Evolutionary conservation across 2,329 filamentous ascomycete genomes (phyloP), one percentile per base, ranked within the genome.

Genomic region (Lasiodiplodia sp.): DNA sequence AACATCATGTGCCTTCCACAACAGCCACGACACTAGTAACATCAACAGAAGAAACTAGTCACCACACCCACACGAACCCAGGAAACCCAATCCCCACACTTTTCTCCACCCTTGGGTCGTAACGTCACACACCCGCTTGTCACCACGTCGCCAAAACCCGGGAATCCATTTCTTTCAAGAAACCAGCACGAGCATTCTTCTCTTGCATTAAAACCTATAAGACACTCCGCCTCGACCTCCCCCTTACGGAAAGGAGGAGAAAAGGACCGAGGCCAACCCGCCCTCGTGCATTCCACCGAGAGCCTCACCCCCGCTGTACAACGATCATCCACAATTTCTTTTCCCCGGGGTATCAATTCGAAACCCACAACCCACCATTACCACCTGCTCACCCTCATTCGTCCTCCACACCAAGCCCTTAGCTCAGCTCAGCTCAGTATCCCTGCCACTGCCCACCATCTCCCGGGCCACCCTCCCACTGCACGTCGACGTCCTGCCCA

Each of bases 401-500:
- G 6, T n/a, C 49, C 49, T 52, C 51, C 11, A 1, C 51, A 28
- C 51, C 16, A n/a, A 18, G 4, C 18, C 34, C 28, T 37, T 56
- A 8, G 31, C 31, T 34, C 31, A 34, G 31, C 31, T 34, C 57
- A n/a, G 18, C 16, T 64, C 60, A 66, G 47, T 66, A 66, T 23
- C 63, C 63, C 63, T 66, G 63, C 63, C 63, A 66, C 63, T 66
- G 63, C 23, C 38, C 51, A 21, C 63, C 60, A 21, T 44, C 40
- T 5, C 47, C 47, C n/a, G 25, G 34, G 25, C 49, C 52, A 11
- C 58, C 58, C 47, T 67, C 52, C 65, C 53, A 57, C 65, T 51
- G 44, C 28, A 60, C 65, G 18, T 57, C 65, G 4, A 38, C 47
- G 10, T 52, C 67, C 25, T 34, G 40, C 60, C 74, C 74, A 2